A percentile compares a stretch with the other conserved stretches of the same genome.
Conservation (phyloP, 1,139 yeast species). For the Geotrichum histeridarum region DNA sequence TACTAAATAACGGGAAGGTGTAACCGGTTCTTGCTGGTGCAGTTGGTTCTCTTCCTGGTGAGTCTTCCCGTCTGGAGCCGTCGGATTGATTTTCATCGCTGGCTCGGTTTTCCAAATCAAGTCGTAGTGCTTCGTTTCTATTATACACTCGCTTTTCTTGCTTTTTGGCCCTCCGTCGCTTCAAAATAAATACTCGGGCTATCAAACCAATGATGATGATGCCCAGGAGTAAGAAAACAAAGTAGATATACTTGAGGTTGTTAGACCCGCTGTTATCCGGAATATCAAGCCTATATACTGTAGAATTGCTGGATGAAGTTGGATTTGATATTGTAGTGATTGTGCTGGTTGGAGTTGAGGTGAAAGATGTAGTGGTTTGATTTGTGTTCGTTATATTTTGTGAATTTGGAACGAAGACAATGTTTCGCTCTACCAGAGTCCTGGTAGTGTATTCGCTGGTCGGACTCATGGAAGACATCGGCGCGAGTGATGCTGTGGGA, state of each 20-base stretch:
- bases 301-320: conserved; percentile 14
- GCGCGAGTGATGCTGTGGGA: neutral
- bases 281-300: conserved; percentile 13
- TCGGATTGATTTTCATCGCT: conserved; percentile 16
- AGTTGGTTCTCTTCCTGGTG: conserved; percentile 13
- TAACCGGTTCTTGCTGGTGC: conserved; percentile 10
- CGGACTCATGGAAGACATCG: neutral
- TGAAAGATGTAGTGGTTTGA: neutral
- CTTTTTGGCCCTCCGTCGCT: conserved; percentile 26
- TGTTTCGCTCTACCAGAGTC: conserved; percentile 16
- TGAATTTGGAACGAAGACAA: conserved; percentile 19
- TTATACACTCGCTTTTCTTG: conserved; percentile 23
- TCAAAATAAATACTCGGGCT: conserved; percentile 25
- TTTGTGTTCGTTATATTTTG: too few species aligned
- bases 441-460: neutral
- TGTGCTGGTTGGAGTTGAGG: conserved; percentile 9
- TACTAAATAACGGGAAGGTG: conserved; percentile 18
- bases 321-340: neutral
- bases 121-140: conserved; percentile 29
- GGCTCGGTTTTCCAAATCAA: conserved; percentile 26
- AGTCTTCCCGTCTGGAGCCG: conserved; percentile 1
- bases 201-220: conserved; percentile 28
- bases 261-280: conserved; percentile 16
- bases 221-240: conserved; percentile 29
- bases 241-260: conserved; percentile 27